Evolutionary conservation across 2,329 filamentous ascomycete genomes (phyloP).

Genomic region (Fusarium sp.): DNA sequence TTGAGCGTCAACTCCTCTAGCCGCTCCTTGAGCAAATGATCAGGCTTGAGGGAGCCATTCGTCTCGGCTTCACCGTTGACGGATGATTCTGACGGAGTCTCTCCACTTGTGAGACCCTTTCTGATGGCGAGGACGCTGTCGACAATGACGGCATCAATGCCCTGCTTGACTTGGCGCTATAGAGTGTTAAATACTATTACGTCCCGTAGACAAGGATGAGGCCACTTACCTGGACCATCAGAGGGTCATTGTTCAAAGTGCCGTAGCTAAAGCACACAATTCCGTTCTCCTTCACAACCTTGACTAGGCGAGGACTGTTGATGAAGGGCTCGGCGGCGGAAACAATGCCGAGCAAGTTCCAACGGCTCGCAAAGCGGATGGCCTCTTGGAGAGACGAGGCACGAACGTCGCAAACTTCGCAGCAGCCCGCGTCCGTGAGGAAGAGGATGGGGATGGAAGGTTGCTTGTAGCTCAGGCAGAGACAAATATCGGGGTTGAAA

Average conservation of each 20-base stretch:
- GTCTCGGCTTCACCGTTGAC: conserved; percentile 21
- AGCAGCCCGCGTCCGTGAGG: conserved; percentile 88
- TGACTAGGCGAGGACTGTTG: conserved; percentile 87
- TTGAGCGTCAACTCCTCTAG: conserved; percentile 39
- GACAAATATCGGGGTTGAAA: conserved; percentile 97
- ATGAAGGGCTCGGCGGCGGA: conserved; percentile 89
- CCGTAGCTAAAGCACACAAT: conserved; percentile 97
- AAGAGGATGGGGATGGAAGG: conserved; percentile 96
- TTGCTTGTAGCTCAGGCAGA: conserved; percentile 96
- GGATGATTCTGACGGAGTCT: conserved; percentile 30
- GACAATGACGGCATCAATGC: conserved; percentile 97
- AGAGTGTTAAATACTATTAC: conserved; percentile 23
- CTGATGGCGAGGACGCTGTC: conserved; percentile 94
- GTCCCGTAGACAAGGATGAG: not conserved
- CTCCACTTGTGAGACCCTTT: conserved; percentile 77
- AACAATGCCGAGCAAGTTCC: conserved; percentile 95
- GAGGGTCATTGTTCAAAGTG: conserved; percentile 86
- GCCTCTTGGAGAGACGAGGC: conserved; percentile 95
- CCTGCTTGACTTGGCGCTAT: conserved; percentile 89
- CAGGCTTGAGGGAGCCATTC: conserved; percentile 32
- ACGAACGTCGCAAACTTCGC: conserved; percentile 85
- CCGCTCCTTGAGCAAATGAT: conserved; percentile 32
- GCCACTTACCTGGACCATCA: conserved; percentile 81
- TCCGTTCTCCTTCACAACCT: conserved; percentile 93
- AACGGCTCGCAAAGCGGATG: conserved; percentile 91